These are phyloP conservation scores for Rhizopus stolonifer DNA, from an alignment of 371 early-diverging fungal species.

Conservation along the genomic window DNA sequence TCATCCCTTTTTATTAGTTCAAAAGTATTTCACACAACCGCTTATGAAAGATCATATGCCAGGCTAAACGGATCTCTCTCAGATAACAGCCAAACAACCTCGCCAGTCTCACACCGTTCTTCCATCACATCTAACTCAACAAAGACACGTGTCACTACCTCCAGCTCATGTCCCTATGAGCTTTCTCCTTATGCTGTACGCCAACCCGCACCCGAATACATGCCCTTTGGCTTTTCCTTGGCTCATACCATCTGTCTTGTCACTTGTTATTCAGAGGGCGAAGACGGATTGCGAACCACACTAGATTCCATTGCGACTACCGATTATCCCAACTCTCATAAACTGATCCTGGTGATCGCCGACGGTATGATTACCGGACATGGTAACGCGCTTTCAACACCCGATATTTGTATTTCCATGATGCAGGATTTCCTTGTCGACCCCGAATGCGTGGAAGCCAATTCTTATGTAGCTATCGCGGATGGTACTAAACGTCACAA, in stretches of 20 bases:
- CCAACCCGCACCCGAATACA: slow-evolving; percentile 53
- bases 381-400: slow-evolving; percentile 78
- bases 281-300: slow-evolving; percentile 87
- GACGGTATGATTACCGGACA: slow-evolving; percentile 89
- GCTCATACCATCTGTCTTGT: slow-evolving; percentile 77
- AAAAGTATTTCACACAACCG: slow-evolving; percentile 5
- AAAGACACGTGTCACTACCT: not conserved
- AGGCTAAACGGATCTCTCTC: slow-evolving; percentile 9
- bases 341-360: slow-evolving; percentile 88
- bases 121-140: slow-evolving; percentile 12
- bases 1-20: slow-evolving; percentile 8
- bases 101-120: slow-evolving; percentile 20
- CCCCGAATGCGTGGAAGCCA: slow-evolving; percentile 64
- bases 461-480: slow-evolving; percentile 93
- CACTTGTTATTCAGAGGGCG: slow-evolving; percentile 93
- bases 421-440: slow-evolving; percentile 74
- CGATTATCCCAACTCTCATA: slow-evolving; percentile 89
- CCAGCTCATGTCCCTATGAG: slow-evolving; percentile 16
- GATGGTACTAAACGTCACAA: slow-evolving; percentile 93
- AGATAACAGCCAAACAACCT: slow-evolving; percentile 18
- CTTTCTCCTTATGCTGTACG: slow-evolving; percentile 40
- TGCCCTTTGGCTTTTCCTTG: slow-evolving; percentile 73
- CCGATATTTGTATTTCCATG: slow-evolving; percentile 81
- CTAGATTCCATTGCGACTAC: slow-evolving; percentile 93
- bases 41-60: not conserved